Base-by-base conservation (phyloP, 306 rosid genomes). In the Rosa lucieae region DNA sequence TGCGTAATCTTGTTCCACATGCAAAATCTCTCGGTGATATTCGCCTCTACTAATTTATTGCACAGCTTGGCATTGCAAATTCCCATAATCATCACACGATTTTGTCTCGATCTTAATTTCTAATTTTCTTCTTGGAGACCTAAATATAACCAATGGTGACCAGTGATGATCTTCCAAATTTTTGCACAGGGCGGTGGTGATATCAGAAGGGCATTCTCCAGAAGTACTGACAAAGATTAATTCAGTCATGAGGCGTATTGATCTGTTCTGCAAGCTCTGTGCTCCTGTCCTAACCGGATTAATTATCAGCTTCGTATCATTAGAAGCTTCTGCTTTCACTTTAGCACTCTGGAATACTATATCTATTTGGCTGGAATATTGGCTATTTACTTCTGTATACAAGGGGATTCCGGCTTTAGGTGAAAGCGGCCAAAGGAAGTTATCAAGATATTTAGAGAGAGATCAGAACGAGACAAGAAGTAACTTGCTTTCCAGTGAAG, bases 381-480 rank as follows among this genome's bases (percentile, higher is more conserved):
- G 96, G 97, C 97, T 90, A 72, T 90, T 92, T 32, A 87, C 51
- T 40, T 94, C 94, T 69, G 97, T 87, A 18, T 94, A 88, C 71
- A 81, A 83, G 18, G 97, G 94, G 62, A 89, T 89, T 79, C 97
- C 94, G 3, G 92, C 87, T 78, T 87, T 92, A 77, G 76, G 76
- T 10, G 83, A 84, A 85, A 92, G 91, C 76, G 87, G 80, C 83
- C 84, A 63, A 10, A 88, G 89, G 77, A 89, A 86, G 82, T 70
- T 62, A 67, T 86, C 87, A 14, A 88, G 90, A 69, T 37, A 74
- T 78, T 77, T 59, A 14, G 65, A 69, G 5, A 75, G 79, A 67
- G 83, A 87, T 78, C 10, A 13, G n/a, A 81, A 77, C 81, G 73
- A 53, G 42, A 49, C 23, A 29, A 87, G 15, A 58, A 88, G 66